phyloP scores from a whole-genome alignment of 495 filamentous ascomycete genomes.

The Penicillium crystallinum region DNA sequence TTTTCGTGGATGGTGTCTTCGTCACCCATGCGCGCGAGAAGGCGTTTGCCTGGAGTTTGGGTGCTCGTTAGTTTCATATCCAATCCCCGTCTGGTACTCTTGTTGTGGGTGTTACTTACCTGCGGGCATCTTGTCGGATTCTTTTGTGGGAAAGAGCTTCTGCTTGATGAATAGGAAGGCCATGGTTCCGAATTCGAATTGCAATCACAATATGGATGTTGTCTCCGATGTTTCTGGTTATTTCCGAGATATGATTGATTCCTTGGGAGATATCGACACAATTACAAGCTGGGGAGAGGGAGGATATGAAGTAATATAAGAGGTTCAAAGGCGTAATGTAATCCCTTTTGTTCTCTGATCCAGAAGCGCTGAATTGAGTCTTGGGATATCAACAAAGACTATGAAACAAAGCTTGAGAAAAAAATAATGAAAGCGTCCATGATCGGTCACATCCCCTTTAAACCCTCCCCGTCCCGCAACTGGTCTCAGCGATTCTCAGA shows the following conservation, averaged over 20 bases:
- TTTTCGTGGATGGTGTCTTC: constrained; percentile 27
- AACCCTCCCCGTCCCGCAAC: constrained; percentile 2
- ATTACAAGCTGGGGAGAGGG: not conserved
- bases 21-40: constrained; percentile 29
- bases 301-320: not conserved
- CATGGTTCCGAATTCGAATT: constrained; percentile 20
- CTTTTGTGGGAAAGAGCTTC: constrained; percentile 33
- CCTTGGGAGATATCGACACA: not conserved
- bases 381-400: not conserved
- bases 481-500: constrained; percentile 7
- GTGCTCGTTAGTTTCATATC: constrained; percentile 3
- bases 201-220: not conserved
- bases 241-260: not conserved
- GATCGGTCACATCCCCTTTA: constrained; percentile 12
- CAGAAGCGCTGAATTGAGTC: not conserved
- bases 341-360: not conserved
- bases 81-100: constrained; percentile 1
- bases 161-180: constrained; percentile 41
- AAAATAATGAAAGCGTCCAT: not conserved
- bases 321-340: not conserved
- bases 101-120: constrained; percentile 16
- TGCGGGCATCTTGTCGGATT: constrained; percentile 13
- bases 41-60: constrained; percentile 27
- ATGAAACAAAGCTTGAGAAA: constrained; percentile 1
- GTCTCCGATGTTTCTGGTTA: not conserved